A percentile compares a stretch with the other conserved stretches of the same genome.
These are phyloP conservation scores for Dipteronia sinensis DNA, from an alignment of 345 rosid genomes.

Conservation along the genomic window DNA sequence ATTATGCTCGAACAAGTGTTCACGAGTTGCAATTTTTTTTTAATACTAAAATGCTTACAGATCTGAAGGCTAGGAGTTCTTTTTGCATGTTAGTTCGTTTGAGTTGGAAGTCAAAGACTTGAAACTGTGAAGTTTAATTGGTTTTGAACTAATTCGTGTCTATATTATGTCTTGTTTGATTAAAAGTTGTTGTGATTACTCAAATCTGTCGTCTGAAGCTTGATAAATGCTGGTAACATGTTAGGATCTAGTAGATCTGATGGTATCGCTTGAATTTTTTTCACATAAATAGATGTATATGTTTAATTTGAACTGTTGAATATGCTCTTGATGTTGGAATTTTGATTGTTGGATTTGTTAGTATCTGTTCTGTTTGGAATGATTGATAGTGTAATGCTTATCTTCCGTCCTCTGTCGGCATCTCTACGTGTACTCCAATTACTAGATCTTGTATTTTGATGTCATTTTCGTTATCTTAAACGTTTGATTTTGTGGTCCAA, in stretches of 20 bases:
- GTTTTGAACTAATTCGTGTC: background rate
- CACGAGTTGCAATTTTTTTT: background rate
- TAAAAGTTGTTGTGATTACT: background rate
- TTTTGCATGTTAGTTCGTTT: background rate
- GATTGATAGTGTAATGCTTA: constrained; percentile 3
- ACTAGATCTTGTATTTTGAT: background rate
- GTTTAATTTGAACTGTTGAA: background rate
- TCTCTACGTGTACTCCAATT: background rate
- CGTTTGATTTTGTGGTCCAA: background rate
- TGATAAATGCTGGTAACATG: background rate
- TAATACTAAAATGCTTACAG: constrained; percentile 12
- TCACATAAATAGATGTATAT: no score
- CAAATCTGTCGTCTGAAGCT: background rate
- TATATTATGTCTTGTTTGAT: background rate
- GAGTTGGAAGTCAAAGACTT: no score
- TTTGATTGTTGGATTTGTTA: constrained; percentile 1
- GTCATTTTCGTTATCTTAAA: background rate
- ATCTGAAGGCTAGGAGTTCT: constrained; percentile 14
- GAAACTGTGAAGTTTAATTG: background rate
- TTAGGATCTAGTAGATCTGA: constrained; percentile 18
- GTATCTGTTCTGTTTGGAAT: background rate
- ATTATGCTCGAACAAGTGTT: background rate
- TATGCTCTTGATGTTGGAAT: no score
- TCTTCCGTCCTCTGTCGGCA: background rate
- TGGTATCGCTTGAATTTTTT: background rate